A percentile compares a stretch with the other conserved stretches of the same genome.
Conservation (phyloP, 2,329 filamentous ascomycete species). For the Fusarium sp. region DNA sequence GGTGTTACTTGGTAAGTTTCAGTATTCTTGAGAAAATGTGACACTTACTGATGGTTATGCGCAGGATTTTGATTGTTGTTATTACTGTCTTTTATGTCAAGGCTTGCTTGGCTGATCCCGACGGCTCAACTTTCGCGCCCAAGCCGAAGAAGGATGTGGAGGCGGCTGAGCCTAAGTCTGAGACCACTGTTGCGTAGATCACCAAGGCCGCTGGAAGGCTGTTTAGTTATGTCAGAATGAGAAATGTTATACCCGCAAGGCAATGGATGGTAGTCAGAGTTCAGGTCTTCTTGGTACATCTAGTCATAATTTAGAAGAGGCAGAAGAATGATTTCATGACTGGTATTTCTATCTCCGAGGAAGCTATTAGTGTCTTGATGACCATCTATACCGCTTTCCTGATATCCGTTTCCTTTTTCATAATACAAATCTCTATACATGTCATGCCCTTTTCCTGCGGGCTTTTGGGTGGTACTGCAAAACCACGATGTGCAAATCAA, state of each 20-base stretch:
- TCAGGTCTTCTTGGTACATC: not conserved
- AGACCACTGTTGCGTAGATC: constrained; percentile 1
- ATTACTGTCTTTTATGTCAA: constrained; percentile 55
- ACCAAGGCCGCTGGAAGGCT: not conserved
- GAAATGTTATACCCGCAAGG: not conserved
- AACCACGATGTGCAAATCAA: not conserved
- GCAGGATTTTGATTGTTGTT: constrained; percentile 55
- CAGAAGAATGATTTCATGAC: not conserved
- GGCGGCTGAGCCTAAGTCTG: constrained; percentile 28
- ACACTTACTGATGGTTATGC: not conserved
- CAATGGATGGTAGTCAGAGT: not conserved
- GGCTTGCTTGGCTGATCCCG: constrained; percentile 45
- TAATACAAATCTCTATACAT: constrained; percentile 5
- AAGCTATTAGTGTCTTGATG: not conserved
- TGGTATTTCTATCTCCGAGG: not conserved
- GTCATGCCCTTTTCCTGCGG: not conserved
- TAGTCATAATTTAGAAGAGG: not conserved
- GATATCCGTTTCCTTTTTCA: not conserved
- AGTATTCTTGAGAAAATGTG: not conserved
- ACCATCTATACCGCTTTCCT: constrained; percentile 5
- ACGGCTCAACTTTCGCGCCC: constrained; percentile 23
- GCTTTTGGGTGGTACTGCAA: not conserved
- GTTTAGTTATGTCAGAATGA: not conserved
- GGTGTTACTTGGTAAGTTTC: constrained; percentile 55
- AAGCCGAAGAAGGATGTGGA: constrained; percentile 22